Conservation (phyloP, 305 asterid genomes). For the Fraxinus angustifolia region DNA sequence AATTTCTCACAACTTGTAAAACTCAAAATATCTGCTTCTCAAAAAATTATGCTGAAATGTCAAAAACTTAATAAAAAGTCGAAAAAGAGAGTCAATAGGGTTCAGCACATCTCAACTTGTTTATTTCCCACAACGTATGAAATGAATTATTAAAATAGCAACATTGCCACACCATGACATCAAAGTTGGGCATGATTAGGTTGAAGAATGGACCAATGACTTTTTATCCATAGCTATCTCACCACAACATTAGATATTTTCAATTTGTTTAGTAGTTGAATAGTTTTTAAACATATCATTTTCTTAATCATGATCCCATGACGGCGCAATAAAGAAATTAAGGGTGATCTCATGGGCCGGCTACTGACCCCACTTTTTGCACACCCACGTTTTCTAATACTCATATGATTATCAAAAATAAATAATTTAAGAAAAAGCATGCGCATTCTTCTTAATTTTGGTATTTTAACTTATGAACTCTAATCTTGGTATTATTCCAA, state of each 20-base stretch:
- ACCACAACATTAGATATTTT: conserved; percentile 26
- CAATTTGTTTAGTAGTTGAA: neutral
- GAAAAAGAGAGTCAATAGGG: neutral
- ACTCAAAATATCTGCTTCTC: no score
- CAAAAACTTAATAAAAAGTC: neutral
- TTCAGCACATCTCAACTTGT: neutral
- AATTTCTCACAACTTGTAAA: no score
- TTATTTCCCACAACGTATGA: neutral
- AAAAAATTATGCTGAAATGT: no score
- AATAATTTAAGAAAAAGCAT: conserved; percentile 23
- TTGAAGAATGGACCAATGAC: conserved; percentile 16
- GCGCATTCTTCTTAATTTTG: conserved; percentile 14
- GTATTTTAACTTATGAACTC: neutral
- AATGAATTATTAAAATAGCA: neutral
- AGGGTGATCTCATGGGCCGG: conserved; percentile 55
- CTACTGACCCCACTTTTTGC: conserved; percentile 38
- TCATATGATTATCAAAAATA: conserved; percentile 5
- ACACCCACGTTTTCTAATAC: conserved; percentile 27
- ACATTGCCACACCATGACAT: conserved; percentile 21
- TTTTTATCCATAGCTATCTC: neutral
- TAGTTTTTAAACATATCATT: conserved; percentile 26
- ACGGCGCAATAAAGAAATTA: conserved; percentile 40
- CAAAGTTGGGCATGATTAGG: conserved; percentile 34
- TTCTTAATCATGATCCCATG: conserved; percentile 33
- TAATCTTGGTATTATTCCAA: neutral